Evolutionary conservation across 2,329 filamentous ascomycete genomes (phyloP).

Genomic region (Alternaria sp.): DNA sequence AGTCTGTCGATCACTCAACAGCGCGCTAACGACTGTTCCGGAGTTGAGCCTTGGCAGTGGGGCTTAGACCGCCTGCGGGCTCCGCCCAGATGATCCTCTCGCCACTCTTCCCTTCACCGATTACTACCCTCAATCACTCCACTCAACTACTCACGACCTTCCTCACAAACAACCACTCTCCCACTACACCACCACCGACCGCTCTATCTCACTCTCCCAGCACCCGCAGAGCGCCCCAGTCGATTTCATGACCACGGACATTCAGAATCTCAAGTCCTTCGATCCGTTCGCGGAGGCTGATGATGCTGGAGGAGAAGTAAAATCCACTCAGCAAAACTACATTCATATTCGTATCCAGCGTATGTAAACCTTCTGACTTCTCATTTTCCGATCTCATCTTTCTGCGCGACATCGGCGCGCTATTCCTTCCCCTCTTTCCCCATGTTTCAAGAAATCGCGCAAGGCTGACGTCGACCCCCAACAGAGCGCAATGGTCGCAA

Average conservation of each 20-base stretch:
- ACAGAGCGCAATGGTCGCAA: constrained; percentile 99
- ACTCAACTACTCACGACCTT: constrained; percentile 5
- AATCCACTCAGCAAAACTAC: constrained; percentile 89
- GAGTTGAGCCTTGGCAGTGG: constrained; percentile 15
- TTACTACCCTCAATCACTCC: constrained; percentile 15
- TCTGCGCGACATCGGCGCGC: background rate
- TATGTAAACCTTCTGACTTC: constrained; percentile 63
- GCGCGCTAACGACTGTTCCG: constrained; percentile 11
- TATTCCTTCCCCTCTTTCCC: background rate
- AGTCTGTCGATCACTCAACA: background rate
- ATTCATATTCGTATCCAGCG: constrained; percentile 99
- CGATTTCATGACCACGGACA: constrained; percentile 51
- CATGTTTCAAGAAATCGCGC: constrained; percentile 17
- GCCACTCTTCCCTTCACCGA: constrained; percentile 19
- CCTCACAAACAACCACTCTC: constrained; percentile 13
- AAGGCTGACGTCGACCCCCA: constrained; percentile 54
- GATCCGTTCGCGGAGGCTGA: constrained; percentile 99
- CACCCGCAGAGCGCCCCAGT: constrained; percentile 42
- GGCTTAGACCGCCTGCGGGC: constrained; percentile 20
- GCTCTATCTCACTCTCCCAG: constrained; percentile 9
- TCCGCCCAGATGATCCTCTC: constrained; percentile 12
- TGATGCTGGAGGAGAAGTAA: constrained; percentile 96
- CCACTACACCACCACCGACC: constrained; percentile 14
- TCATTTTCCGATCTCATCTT: background rate
- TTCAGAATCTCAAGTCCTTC: constrained; percentile 57